These are phyloP conservation scores for Sclerospora graminicola DNA, from an alignment of 352 stramenopile species.

Conservation along the genomic window DNA sequence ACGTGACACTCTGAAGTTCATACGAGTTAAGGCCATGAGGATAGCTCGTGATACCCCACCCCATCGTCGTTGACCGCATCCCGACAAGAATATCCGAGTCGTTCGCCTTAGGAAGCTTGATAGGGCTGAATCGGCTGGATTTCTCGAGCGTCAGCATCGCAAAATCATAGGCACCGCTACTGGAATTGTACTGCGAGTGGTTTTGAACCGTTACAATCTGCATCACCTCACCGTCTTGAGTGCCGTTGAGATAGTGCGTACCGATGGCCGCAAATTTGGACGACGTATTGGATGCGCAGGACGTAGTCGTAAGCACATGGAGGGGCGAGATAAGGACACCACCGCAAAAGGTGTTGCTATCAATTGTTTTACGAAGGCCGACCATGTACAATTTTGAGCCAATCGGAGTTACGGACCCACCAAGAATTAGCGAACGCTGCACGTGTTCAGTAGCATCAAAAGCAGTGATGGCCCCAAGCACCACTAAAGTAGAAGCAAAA, in stretches of 20 bases:
- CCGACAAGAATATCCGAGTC: conserved; percentile 7
- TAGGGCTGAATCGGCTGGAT: conserved; percentile 12
- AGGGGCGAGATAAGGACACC: conserved; percentile 11
- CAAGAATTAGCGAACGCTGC: not conserved
- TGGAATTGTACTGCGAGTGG: conserved; percentile 28
- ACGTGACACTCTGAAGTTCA: conserved; percentile 3
- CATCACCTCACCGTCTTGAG: conserved; percentile 18
- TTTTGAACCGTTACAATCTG: conserved; percentile 13
- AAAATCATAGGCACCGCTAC: conserved; percentile 22
- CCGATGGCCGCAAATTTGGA: conserved; percentile 20
- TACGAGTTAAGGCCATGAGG: conserved; percentile 3
- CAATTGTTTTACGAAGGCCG: too few relatives aligned
- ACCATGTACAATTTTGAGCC: not conserved
- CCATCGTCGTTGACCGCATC: conserved; percentile 12
- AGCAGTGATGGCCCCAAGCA: not conserved
- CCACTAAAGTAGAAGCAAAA: not conserved
- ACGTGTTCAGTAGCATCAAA: not conserved
- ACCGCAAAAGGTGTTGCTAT: conserved; percentile 11
- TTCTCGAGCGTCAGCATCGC: conserved; percentile 22
- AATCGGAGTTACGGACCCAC: not conserved
- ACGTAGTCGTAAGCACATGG: conserved; percentile 17
- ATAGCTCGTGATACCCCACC: conserved; percentile 14
- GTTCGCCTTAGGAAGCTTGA: conserved; percentile 15
- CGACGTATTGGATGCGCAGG: conserved; percentile 1
- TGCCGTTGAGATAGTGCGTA: conserved; percentile 18